phyloP scores from a whole-genome alignment of 306 rosid species.

The Sophora flavescens region DNA sequence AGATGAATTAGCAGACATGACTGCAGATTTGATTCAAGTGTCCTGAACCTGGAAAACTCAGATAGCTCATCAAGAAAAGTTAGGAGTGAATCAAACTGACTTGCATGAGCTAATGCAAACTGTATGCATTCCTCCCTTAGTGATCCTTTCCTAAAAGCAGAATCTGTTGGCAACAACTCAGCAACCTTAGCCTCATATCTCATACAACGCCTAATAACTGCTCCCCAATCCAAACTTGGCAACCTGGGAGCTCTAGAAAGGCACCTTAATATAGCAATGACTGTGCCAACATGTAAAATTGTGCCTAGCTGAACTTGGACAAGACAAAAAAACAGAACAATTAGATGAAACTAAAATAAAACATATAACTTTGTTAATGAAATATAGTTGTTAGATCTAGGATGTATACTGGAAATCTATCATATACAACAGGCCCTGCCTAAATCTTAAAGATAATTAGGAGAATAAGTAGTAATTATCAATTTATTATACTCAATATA shows the following conservation, averaged over 20 bases:
- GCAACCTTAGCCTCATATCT: slow-evolving; percentile 72
- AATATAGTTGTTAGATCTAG: slow-evolving; percentile 34
- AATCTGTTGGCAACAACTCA: slow-evolving; percentile 47
- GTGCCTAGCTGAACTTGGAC: slow-evolving; percentile 60
- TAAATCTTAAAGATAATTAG: slow-evolving; percentile 52
- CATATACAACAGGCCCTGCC: slow-evolving; percentile 47
- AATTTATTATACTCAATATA: slow-evolving; percentile 19
- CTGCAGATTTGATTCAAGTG: slow-evolving; percentile 78
- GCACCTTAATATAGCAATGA: slow-evolving; percentile 72
- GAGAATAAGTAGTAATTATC: slow-evolving; percentile 22
- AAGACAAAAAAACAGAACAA: slow-evolving; percentile 43
- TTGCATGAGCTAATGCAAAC: slow-evolving; percentile 89
- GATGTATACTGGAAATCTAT: slow-evolving; percentile 38
- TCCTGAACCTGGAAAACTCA: slow-evolving; percentile 76
- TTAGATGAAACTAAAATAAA: slow-evolving; percentile 25
- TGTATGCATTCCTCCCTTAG: slow-evolving; percentile 78
- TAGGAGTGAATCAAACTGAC: slow-evolving; percentile 76
- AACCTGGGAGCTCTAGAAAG: slow-evolving; percentile 93
- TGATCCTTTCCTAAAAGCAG: slow-evolving; percentile 59
- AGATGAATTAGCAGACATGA: slow-evolving; percentile 77
- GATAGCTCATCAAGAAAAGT: slow-evolving; percentile 92
- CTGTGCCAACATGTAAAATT: slow-evolving; percentile 48
- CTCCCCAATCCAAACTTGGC: slow-evolving; percentile 93
- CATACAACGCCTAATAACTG: slow-evolving; percentile 84
- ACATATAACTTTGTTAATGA: slow-evolving; percentile 10